phyloP scores from a whole-genome alignment of 768 basidiomycete genomes.

The Coprinopsis marcescibilis region DNA sequence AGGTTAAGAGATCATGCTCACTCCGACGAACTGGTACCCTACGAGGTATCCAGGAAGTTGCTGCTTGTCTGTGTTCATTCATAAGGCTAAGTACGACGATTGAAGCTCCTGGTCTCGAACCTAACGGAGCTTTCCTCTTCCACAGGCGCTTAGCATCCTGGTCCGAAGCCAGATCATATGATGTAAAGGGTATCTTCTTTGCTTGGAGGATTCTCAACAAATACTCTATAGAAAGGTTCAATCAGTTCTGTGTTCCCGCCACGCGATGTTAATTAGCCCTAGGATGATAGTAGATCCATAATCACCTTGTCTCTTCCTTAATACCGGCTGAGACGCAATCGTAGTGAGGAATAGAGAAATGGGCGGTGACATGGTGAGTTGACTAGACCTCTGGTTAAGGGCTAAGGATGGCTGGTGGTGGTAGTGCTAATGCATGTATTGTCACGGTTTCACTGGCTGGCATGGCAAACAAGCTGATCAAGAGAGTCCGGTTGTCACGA shows the following conservation, averaged over 20 bases:
- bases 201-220: constrained; percentile 76
- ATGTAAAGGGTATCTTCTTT: constrained; percentile 77
- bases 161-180: constrained; percentile 83
- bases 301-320: constrained; percentile 76
- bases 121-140: constrained; percentile 73
- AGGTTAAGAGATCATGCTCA: constrained; percentile 32
- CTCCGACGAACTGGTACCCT: constrained; percentile 71
- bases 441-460: too few relatives aligned
- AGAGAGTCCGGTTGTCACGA: too few relatives aligned
- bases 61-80: constrained; percentile 57
- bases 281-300: neutral
- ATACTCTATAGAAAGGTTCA: constrained; percentile 50
- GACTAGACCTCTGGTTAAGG: neutral
- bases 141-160: constrained; percentile 74
- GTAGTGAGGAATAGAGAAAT: constrained; percentile 85
- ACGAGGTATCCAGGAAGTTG: constrained; percentile 81
- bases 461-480: constrained; percentile 4
- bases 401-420: too few relatives aligned
- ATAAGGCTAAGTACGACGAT: neutral
- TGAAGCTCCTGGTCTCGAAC: constrained; percentile 26
- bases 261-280: neutral
- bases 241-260: neutral
- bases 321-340: constrained; percentile 72
- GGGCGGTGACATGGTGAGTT: constrained; percentile 70
- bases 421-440: too few relatives aligned